A percentile compares a stretch with the other conserved stretches of the same genome.
Evolutionary conservation across 208 protist species (phyloP).

Genomic region (Trypanosoma brucei): DNA sequence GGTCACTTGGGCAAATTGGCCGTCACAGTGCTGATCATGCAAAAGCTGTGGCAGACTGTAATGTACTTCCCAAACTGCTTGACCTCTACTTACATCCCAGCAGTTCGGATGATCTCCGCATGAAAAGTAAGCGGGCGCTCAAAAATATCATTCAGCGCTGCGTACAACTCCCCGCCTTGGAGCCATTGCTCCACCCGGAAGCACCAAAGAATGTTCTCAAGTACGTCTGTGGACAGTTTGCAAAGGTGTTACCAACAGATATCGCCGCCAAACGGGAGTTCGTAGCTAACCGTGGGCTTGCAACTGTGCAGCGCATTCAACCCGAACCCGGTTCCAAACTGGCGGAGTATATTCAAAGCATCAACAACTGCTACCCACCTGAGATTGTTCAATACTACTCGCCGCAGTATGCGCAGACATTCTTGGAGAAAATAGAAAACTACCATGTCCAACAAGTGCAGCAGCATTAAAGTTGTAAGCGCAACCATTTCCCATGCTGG

Average conservation of each 20-base stretch:
- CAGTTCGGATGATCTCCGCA: constrained; percentile 92
- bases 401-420: constrained; percentile 93
- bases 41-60: constrained; percentile 94
- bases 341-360: constrained; percentile 93
- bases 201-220: constrained; percentile 95
- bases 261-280: constrained; percentile 95
- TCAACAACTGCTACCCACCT: constrained; percentile 97
- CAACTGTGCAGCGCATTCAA: constrained; percentile 94
- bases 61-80: constrained; percentile 93
- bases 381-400: constrained; percentile 98
- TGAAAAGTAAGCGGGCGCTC: constrained; percentile 95
- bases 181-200: constrained; percentile 94
- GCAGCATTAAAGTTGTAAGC: constrained; percentile 37
- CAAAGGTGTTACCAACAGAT: constrained; percentile 97
- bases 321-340: constrained; percentile 94
- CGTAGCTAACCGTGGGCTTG: constrained; percentile 91
- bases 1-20: constrained; percentile 95
- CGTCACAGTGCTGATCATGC: constrained; percentile 97
- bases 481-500: not conserved
- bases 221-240: constrained; percentile 97
- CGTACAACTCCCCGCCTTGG: constrained; percentile 92
- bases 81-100: constrained; percentile 88
- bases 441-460: constrained; percentile 87
- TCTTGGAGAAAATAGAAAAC: constrained; percentile 95
- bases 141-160: constrained; percentile 97